These are phyloP conservation scores for Lentinus tigrinus DNA, from an alignment of 768 basidiomycete genomes.

Conservation along the genomic window DNA sequence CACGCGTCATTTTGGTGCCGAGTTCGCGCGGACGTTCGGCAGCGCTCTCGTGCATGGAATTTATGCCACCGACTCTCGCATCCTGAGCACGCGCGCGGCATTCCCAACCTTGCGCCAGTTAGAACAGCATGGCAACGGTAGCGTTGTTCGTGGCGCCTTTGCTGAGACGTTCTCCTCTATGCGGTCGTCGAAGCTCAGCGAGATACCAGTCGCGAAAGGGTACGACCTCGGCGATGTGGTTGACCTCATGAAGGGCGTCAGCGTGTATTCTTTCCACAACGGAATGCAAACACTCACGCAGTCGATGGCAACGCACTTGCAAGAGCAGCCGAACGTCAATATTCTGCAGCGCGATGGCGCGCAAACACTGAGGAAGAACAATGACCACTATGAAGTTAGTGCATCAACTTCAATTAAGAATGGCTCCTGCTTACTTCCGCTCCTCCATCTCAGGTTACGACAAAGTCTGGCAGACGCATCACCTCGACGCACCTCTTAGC, in stretches of 20 bases:
- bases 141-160: conserved; percentile 62
- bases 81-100: conserved; percentile 71
- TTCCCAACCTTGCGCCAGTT: conserved; percentile 75
- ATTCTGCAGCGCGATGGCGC: conserved; percentile 46
- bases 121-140: conserved; percentile 66
- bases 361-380: conserved; percentile 30
- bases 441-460: conserved; percentile 29
- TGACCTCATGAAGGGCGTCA: conserved; percentile 50
- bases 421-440: background rate
- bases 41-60: conserved; percentile 89
- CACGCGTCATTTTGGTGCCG: conserved; percentile 65
- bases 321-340: conserved; percentile 52
- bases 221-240: conserved; percentile 52
- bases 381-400: conserved; percentile 28
- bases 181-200: conserved; percentile 5
- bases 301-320: conserved; percentile 50
- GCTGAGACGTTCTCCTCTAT: conserved; percentile 10
- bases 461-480: conserved; percentile 35
- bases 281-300: conserved; percentile 71
- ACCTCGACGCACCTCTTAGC: conserved; percentile 72
- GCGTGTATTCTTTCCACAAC: conserved; percentile 79
- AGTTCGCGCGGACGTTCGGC: conserved; percentile 69
- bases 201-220: conserved; percentile 15
- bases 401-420: too few species aligned
- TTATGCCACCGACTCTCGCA: conserved; percentile 82